A percentile compares a stretch with the other conserved stretches of the same genome.
These are phyloP conservation scores for Larix kaempferi DNA, from an alignment of 75 land plant species.

Conservation along the genomic window DNA sequence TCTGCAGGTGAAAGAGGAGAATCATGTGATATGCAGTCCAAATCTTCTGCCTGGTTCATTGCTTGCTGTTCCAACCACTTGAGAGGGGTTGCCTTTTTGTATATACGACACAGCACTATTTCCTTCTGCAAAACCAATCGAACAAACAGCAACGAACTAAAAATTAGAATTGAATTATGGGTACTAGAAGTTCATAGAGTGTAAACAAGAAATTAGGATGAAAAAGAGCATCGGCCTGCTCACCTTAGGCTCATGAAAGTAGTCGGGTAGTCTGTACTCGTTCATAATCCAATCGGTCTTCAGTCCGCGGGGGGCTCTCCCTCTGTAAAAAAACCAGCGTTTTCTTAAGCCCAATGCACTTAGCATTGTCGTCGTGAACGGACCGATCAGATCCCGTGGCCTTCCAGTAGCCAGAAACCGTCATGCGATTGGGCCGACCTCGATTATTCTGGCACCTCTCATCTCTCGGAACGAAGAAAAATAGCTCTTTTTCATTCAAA, in stretches of 20 bases:
- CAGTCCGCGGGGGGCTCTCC: slow-evolving; percentile 8
- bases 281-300: slow-evolving; percentile 15
- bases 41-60: background rate
- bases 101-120: slow-evolving; percentile 59
- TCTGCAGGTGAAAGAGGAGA: background rate
- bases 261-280: slow-evolving; percentile 7
- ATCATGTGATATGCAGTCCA: background rate
- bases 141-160: background rate
- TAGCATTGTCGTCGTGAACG: background rate
- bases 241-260: slow-evolving; percentile 28
- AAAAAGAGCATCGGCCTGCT: too few species aligned
- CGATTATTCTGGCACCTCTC: slow-evolving; percentile 5
- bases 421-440: background rate
- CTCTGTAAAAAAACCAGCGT: slow-evolving; percentile 10
- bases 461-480: too few species aligned
- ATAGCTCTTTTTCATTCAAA: background rate
- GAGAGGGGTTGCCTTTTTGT: slow-evolving; percentile 59
- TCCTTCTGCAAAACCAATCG: slow-evolving; percentile 28
- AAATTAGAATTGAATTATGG: background rate
- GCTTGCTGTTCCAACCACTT: slow-evolving; percentile 50
- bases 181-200: too few species aligned
- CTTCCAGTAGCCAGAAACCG: slow-evolving; percentile 4
- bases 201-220: too few species aligned
- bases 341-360: slow-evolving; percentile 9
- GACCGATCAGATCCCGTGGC: slow-evolving; percentile 3